phyloP scores from a whole-genome alignment of 106 monocot genomes.

The Posidonia australis region DNA sequence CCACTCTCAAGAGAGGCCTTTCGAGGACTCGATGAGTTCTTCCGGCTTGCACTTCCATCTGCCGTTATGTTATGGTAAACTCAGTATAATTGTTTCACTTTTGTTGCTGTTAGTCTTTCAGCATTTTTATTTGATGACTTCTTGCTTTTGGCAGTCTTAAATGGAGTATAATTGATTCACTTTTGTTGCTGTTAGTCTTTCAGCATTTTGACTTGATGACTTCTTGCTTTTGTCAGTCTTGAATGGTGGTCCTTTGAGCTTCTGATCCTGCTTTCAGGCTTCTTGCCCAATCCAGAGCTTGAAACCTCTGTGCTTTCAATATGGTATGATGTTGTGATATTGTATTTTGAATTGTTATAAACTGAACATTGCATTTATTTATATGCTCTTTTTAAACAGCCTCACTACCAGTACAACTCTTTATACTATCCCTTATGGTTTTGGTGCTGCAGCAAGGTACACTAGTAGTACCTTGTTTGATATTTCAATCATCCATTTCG shows the following conservation, averaged over 20 bases:
- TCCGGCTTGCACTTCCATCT: constrained; percentile 27
- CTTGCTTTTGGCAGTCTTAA: too few relatives aligned
- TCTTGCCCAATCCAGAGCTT: constrained; percentile 52
- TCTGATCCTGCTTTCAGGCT: constrained; percentile 42
- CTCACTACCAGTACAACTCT: constrained; percentile 22
- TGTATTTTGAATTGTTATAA: not conserved
- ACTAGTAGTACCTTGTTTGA: not conserved
- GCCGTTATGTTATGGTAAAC: constrained; percentile 34
- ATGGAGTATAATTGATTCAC: not conserved
- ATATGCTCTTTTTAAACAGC: constrained; percentile 6
- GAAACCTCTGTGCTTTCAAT: constrained; percentile 60
- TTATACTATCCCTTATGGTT: constrained; percentile 26
- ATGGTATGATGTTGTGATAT: constrained; percentile 20
- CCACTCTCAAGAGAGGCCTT: constrained; percentile 43
- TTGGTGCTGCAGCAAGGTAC: constrained; percentile 37
- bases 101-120: too few relatives aligned
- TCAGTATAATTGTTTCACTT: not conserved
- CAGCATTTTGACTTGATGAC: not conserved
- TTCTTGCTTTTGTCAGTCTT: constrained; percentile 18
- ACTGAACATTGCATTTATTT: not conserved
- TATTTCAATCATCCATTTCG: not conserved
- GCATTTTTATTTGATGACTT: too few relatives aligned
- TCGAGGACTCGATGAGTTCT: constrained; percentile 16
- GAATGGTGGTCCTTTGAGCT: constrained; percentile 69
- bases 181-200: not conserved